Evolutionary conservation across 208 protist genomes (phyloP).

Genomic region (Giardia muris): DNA sequence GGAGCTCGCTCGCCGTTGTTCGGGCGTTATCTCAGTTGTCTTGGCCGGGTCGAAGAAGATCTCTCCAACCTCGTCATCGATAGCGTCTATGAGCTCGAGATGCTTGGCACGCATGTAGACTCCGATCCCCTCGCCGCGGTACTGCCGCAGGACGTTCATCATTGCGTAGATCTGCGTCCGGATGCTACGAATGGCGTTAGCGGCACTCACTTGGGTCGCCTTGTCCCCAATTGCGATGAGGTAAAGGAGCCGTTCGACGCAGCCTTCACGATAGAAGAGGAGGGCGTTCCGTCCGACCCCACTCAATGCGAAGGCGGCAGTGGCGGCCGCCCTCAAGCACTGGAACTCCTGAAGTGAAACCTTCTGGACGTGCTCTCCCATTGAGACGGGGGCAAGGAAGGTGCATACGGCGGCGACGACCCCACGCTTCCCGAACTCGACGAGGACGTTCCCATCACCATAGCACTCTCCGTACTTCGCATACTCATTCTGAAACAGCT

Average conservation of each 20-base stretch:
- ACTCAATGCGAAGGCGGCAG: not conserved
- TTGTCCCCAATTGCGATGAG: not conserved
- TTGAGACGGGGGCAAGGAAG: not conserved
- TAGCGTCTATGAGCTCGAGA: not conserved
- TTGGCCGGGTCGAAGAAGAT: too few relatives aligned
- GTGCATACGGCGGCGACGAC: not conserved
- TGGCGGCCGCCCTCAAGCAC: not conserved
- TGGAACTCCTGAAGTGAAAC: not conserved
- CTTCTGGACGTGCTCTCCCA: not conserved
- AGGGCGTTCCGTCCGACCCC: not conserved
- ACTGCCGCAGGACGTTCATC: not conserved
- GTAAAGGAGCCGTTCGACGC: conserved; percentile 6
- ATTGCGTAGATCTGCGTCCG: not conserved
- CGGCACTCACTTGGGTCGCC: not conserved
- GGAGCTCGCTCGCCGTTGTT: too few relatives aligned
- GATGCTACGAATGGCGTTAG: not conserved
- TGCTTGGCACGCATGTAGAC: not conserved
- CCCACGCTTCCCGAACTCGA: not conserved
- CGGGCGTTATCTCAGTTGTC: too few relatives aligned
- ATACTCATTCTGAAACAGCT: not conserved
- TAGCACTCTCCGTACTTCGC: conserved; percentile 8
- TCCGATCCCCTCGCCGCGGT: not conserved
- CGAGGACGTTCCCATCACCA: not conserved
- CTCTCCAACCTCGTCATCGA: not conserved
- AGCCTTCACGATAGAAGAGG: not conserved